These are phyloP conservation scores for Eucalyptus curtisii DNA, from an alignment of 345 rosid species.

Conservation along the genomic window DNA sequence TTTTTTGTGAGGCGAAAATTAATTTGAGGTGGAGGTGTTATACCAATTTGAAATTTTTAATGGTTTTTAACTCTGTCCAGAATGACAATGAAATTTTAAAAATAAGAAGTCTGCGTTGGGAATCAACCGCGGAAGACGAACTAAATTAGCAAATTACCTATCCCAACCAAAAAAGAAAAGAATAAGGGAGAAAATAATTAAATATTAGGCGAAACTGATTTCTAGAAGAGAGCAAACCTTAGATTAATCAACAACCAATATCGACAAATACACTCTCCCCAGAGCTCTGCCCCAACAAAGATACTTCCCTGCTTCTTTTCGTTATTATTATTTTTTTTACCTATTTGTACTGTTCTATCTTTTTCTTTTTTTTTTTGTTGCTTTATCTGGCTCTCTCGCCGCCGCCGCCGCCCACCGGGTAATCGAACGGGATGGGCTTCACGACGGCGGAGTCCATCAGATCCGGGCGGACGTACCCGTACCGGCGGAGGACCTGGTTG, in stretches of 20 bases:
- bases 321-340: not conserved
- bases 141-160: not conserved
- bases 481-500: conserved; percentile 78
- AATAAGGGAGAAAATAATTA: not conserved
- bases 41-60: not conserved
- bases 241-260: not conserved
- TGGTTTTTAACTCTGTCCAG: not conserved
- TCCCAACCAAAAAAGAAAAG: not conserved
- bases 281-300: not conserved
- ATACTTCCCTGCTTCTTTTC: not conserved
- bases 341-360: not conserved
- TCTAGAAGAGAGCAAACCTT: not conserved
- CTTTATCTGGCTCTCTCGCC: not conserved
- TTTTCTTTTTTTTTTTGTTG: not conserved
- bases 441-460: conserved; percentile 41
- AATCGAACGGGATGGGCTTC: conserved; percentile 58
- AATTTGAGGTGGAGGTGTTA: not conserved
- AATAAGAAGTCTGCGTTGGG: not conserved
- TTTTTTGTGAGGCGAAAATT: not conserved
- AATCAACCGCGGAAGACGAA: not conserved
- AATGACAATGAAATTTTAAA: not conserved
- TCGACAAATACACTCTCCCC: not conserved
- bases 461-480: conserved; percentile 71
- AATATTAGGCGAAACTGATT: not conserved
- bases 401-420: conserved; percentile 10